Percentiles rank a stretch among this genome's conserved stretches.
Evolutionary conservation across 768 basidiomycete genomes (phyloP).

Genomic region (Podaxis carcinomalis): DNA sequence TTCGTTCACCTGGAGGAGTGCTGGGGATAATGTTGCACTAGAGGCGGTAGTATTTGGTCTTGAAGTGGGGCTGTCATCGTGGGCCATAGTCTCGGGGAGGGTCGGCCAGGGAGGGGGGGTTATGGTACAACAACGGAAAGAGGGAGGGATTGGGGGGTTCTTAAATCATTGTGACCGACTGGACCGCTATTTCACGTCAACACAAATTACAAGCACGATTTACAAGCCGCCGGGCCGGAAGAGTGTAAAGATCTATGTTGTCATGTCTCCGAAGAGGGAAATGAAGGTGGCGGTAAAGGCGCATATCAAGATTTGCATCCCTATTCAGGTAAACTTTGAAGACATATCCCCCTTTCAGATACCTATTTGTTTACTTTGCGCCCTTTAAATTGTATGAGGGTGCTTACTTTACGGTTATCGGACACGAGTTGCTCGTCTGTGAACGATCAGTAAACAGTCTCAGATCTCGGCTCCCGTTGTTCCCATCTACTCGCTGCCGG

Average conservation of each 20-base stretch:
- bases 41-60: neutral
- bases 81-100: neutral
- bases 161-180: neutral
- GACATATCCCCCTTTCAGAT: neutral
- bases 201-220: neutral
- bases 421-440: neutral
- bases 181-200: slow-evolving; percentile 6
- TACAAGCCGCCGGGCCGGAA: neutral
- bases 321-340: neutral
- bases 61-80: neutral
- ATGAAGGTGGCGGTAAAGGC: neutral
- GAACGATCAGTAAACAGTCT: neutral
- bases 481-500: neutral
- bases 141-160: neutral
- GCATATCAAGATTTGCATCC: neutral
- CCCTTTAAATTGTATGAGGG: neutral
- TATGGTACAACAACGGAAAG: neutral
- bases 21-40: slow-evolving; percentile 1
- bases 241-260: neutral
- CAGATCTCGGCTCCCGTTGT: neutral
- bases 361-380: neutral
- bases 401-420: neutral
- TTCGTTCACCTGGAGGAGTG: slow-evolving; percentile 20
- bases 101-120: neutral
- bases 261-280: neutral